These are phyloP conservation scores for Volvariella surrecta DNA, from an alignment of 1,284 basidiomycete species.

Conservation along the genomic window DNA sequence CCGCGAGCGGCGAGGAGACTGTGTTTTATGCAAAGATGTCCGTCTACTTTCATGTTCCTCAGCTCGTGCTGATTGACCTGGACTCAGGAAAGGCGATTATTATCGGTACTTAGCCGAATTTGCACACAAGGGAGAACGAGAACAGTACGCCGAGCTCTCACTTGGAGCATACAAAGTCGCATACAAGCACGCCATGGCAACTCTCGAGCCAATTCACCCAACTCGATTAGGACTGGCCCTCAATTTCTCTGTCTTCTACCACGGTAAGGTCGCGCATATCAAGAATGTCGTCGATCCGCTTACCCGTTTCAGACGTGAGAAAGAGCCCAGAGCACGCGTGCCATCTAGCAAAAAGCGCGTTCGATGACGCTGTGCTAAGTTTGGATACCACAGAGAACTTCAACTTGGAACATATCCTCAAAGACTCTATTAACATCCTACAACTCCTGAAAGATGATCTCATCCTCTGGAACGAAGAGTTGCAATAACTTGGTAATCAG, in stretches of 20 bases:
- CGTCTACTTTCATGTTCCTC: slow-evolving; percentile 13
- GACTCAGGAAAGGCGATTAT: slow-evolving; percentile 57
- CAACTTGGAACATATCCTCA: slow-evolving; percentile 32
- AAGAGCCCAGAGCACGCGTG: slow-evolving; percentile 90
- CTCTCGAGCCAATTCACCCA: slow-evolving; percentile 53
- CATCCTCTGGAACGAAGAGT: slow-evolving; percentile 54
- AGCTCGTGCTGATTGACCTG: neutral
- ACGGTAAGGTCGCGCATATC: slow-evolving; percentile 33
- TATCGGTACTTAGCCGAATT: slow-evolving; percentile 64
- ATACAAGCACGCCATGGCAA: slow-evolving; percentile 53
- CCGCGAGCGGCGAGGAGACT: slow-evolving; percentile 49
- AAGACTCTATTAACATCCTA: slow-evolving; percentile 59
- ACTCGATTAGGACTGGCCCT: slow-evolving; percentile 85
- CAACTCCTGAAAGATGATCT: slow-evolving; percentile 59
- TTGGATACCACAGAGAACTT: slow-evolving; percentile 27
- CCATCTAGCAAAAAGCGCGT: slow-evolving; percentile 76
- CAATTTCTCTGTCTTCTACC: slow-evolving; percentile 97
- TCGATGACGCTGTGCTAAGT: slow-evolving; percentile 55
- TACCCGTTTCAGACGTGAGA: slow-evolving; percentile 50
- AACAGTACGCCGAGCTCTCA: slow-evolving; percentile 41
- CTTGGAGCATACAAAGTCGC: slow-evolving; percentile 58
- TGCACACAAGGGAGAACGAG: slow-evolving; percentile 38
- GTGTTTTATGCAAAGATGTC: slow-evolving; percentile 68
- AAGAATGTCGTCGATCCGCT: too few species aligned
- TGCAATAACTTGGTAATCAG: slow-evolving; percentile 31